A percentile compares a stretch with the other conserved stretches of the same genome.
phyloP scores from a whole-genome alignment of 495 filamentous ascomycete genomes.

The Sporormia fimetaria region DNA sequence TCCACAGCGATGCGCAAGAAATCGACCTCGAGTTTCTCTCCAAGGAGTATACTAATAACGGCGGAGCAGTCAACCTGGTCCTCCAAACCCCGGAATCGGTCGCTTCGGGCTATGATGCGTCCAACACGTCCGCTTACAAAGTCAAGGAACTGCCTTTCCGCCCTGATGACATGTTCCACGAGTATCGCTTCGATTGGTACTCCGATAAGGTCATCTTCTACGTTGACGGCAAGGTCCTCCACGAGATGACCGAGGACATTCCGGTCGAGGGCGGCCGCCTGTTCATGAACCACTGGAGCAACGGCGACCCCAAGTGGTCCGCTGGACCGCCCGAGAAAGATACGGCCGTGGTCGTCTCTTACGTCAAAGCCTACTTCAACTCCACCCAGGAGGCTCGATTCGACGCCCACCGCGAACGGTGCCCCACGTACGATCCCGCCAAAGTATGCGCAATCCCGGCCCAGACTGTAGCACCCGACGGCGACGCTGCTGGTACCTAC shows the following conservation, averaged over 20 bases:
- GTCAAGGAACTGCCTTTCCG: slow-evolving; percentile 48
- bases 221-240: slow-evolving; percentile 46
- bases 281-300: slow-evolving; percentile 66
- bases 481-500: slow-evolving; percentile 4
- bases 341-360: slow-evolving; percentile 47
- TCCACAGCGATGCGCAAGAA: slow-evolving; percentile 65
- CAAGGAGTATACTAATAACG: slow-evolving; percentile 36
- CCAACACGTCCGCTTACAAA: slow-evolving; percentile 42
- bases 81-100: slow-evolving; percentile 51
- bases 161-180: slow-evolving; percentile 50
- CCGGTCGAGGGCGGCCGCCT: slow-evolving; percentile 50
- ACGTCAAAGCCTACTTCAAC: slow-evolving; percentile 72
- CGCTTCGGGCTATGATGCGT: slow-evolving; percentile 45
- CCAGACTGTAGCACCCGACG: slow-evolving; percentile 33
- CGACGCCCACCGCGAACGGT: slow-evolving; percentile 11
- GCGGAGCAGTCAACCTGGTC: slow-evolving; percentile 57
- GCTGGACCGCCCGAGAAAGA: slow-evolving; percentile 53
- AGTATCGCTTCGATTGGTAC: slow-evolving; percentile 70
- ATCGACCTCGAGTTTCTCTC: slow-evolving; percentile 71
- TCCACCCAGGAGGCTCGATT: slow-evolving; percentile 34
- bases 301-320: slow-evolving; percentile 58
- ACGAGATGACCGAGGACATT: slow-evolving; percentile 43
- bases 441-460: slow-evolving; percentile 52
- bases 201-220: slow-evolving; percentile 50
- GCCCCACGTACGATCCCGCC: slow-evolving; percentile 7